Evolutionary conservation across 352 stramenopile species (phyloP).

Genomic region (Detonula confervacea): DNA sequence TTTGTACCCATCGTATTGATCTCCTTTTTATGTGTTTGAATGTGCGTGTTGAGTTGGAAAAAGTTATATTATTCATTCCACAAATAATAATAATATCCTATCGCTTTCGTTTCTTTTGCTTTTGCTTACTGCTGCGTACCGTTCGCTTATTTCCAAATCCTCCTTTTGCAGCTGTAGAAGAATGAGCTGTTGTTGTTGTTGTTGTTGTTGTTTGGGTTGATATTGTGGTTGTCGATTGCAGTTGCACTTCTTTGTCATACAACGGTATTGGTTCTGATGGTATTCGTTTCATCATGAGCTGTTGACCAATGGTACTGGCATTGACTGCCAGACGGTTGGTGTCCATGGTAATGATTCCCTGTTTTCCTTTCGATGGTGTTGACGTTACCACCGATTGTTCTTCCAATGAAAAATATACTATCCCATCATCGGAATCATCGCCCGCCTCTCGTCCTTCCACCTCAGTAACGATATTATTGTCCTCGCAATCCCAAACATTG

Average conservation of each 20-base stretch:
- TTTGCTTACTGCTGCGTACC: neutral
- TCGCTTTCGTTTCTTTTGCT: neutral
- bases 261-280: neutral
- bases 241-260: neutral
- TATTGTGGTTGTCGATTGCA: neutral
- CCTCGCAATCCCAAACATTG: neutral
- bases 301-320: slow-evolving; percentile 44
- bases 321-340: slow-evolving; percentile 31
- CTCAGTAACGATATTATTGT: neutral
- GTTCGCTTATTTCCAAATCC: neutral
- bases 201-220: neutral
- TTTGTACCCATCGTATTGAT: too few species aligned
- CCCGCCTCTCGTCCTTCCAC: neutral
- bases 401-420: neutral
- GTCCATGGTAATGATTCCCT: slow-evolving; percentile 24
- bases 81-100: too few species aligned
- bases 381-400: neutral
- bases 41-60: too few species aligned
- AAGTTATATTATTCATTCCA: too few species aligned
- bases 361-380: neutral
- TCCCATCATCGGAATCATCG: neutral
- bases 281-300: slow-evolving; percentile 53
- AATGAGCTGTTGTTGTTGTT: neutral
- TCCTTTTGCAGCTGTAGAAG: neutral
- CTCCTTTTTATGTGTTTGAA: too few species aligned